These are phyloP conservation scores for Chloromonas sp. DNA, from an alignment of 163 green algal species.

Conservation along the genomic window DNA sequence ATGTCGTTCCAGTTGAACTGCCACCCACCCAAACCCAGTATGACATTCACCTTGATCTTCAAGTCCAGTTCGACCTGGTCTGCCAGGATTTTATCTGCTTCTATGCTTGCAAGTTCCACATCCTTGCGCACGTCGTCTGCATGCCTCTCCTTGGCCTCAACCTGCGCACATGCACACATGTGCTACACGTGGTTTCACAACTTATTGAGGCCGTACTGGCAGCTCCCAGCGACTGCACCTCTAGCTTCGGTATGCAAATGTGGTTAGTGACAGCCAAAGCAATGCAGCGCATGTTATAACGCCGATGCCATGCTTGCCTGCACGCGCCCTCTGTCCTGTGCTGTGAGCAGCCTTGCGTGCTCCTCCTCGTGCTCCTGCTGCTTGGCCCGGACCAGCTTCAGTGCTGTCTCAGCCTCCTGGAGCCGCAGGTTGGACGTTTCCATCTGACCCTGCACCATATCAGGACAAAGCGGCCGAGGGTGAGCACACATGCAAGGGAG, in stretches of 20 bases:
- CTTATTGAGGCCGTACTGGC: not conserved
- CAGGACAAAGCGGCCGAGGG: not conserved
- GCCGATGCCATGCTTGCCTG: conserved; percentile 14
- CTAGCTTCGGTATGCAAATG: too few relatives aligned
- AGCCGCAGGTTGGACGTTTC: not conserved
- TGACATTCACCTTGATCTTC: conserved; percentile 16
- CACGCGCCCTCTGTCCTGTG: conserved; percentile 23
- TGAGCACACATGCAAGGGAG: too few relatives aligned
- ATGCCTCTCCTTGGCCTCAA: conserved; percentile 57
- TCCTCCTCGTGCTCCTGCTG: conserved; percentile 33
- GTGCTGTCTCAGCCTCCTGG: not conserved
- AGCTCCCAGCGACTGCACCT: too few relatives aligned
- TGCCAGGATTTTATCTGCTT: conserved; percentile 51
- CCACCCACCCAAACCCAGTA: too few relatives aligned
- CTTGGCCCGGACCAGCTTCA: not conserved
- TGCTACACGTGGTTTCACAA: not conserved
- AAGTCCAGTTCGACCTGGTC: conserved; percentile 64
- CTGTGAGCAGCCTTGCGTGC: conserved; percentile 19
- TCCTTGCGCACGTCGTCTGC: conserved; percentile 60
- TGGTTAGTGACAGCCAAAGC: too few relatives aligned
- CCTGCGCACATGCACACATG: conserved; percentile 1
- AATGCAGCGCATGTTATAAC: not conserved
- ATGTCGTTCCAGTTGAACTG: not conserved
- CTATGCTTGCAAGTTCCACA: conserved; percentile 54
- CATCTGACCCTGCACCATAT: not conserved